These are phyloP conservation scores for Antarctomyces pellizariae DNA, from an alignment of 495 filamentous ascomycete species.

Conservation along the genomic window DNA sequence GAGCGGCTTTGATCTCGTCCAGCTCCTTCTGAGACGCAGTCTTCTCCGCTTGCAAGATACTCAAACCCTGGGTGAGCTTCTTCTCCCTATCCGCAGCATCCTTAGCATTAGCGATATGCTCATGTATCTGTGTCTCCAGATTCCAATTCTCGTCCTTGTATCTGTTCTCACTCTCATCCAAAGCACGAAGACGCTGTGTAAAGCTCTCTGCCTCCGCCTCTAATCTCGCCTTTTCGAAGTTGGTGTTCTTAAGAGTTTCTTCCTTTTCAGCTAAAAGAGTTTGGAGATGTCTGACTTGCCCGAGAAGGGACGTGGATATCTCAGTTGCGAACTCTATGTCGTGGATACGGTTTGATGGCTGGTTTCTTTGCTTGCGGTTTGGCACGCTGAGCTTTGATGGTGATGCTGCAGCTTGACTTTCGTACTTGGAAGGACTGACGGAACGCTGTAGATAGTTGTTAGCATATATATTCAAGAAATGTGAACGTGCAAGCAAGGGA, in stretches of 20 bases:
- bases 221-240: slow-evolving; percentile 48
- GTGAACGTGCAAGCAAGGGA: background rate
- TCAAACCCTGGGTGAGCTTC: slow-evolving; percentile 48
- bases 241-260: slow-evolving; percentile 51
- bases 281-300: slow-evolving; percentile 76
- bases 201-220: slow-evolving; percentile 65
- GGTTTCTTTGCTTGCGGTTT: slow-evolving; percentile 67
- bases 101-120: slow-evolving; percentile 41
- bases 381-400: slow-evolving; percentile 79
- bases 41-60: slow-evolving; percentile 48
- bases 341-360: slow-evolving; percentile 60
- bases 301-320: slow-evolving; percentile 72
- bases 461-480: slow-evolving; percentile 1
- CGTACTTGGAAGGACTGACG: slow-evolving; percentile 55
- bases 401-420: slow-evolving; percentile 62
- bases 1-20: slow-evolving; percentile 60
- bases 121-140: slow-evolving; percentile 71
- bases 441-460: slow-evolving; percentile 27
- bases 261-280: slow-evolving; percentile 64
- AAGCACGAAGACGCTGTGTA: slow-evolving; percentile 46
- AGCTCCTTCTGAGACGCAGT: slow-evolving; percentile 52
- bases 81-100: slow-evolving; percentile 60
- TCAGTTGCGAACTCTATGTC: slow-evolving; percentile 95
- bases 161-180: slow-evolving; percentile 83
- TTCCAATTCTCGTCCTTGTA: slow-evolving; percentile 98